Evolutionary conservation across 768 basidiomycete species (phyloP), one percentile per base, ranked within the genome.

Genomic region (Boletellus emodensis): DNA sequence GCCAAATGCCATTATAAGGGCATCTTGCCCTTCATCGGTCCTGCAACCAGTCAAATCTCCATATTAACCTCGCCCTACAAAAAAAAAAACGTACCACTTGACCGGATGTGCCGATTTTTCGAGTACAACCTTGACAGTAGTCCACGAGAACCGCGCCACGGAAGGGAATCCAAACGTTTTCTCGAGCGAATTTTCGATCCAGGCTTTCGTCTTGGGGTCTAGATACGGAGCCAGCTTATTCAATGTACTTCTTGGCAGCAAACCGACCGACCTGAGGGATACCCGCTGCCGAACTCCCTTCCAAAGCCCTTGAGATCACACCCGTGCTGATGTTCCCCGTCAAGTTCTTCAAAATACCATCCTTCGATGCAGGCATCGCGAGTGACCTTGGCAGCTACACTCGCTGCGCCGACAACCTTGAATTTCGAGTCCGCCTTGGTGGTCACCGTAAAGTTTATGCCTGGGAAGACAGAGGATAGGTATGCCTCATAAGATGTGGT

Each of bases 341-440:
- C 61, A 28, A 70, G 73, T 61, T 91, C 90, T 66, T 89, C 82
- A 56, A 85, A 94, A 10, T 75, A 62, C 95, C 95, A 98, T 3
- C 77, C 77, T 53, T 94, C 86, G 17, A 97, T 75, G 68, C 92
- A 93, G 7, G 86, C 83, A 61, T 98, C 95, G 49, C 95, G 77
- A 1, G 94, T 97, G 24, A 95, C 94, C 70, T 99, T 99, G 2
- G 96, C 96, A 3, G 93, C 93, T n/a, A 98, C 91, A 65, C 90
- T 93, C 2, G 95, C 96, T 6, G 96, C 96, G 18, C 92, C 87
- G 52, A 99, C 96, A 52, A 99, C 94, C 62, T 94, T 96, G 78
- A 82, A 99, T 54, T 90, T 84, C n/a, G 85, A 84, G 63, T 99
- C 96, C 14, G 96, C 96, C 69, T 99, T 97, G 24, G 83, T 81